These are phyloP conservation scores for Candida incommunis DNA, from an alignment of 805 yeast species.

Conservation along the genomic window DNA sequence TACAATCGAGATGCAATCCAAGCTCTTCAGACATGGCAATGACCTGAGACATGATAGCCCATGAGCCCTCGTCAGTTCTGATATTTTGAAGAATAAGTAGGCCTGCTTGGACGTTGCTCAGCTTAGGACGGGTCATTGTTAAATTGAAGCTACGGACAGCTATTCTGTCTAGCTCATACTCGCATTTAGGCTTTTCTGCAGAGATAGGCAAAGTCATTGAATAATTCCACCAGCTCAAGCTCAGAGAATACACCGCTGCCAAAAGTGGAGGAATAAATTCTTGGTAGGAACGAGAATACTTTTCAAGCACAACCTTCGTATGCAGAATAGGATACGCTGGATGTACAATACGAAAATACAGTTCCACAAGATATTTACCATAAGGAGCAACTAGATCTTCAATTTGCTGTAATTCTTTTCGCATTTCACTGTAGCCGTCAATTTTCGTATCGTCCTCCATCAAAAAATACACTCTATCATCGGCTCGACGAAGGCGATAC, in stretches of 20 bases:
- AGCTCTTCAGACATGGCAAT: slow-evolving; percentile 81
- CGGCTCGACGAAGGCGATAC: neutral
- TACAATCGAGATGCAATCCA: slow-evolving; percentile 84
- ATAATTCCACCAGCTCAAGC: slow-evolving; percentile 90
- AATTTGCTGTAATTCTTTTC: slow-evolving; percentile 65
- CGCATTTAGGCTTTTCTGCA: slow-evolving; percentile 54
- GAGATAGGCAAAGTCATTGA: slow-evolving; percentile 62
- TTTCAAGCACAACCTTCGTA: slow-evolving; percentile 81
- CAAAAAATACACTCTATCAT: neutral
- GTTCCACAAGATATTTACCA: slow-evolving; percentile 55
- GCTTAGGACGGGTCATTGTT: slow-evolving; percentile 71
- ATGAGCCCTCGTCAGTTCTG: slow-evolving; percentile 44
- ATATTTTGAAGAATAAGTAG: slow-evolving; percentile 34
- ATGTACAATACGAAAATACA: slow-evolving; percentile 74
- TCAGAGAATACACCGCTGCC: slow-evolving; percentile 81
- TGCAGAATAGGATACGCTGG: slow-evolving; percentile 88
- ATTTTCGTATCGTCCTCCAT: slow-evolving; percentile 15
- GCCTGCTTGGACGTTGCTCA: slow-evolving; percentile 48
- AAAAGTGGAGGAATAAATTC: slow-evolving; percentile 84
- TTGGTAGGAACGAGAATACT: slow-evolving; percentile 78
- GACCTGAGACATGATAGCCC: slow-evolving; percentile 77
- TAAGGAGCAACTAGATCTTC: slow-evolving; percentile 85
- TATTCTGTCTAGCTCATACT: slow-evolving; percentile 49
- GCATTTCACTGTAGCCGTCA: slow-evolving; percentile 69
- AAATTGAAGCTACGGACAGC: slow-evolving; percentile 54